Percentiles rank a stretch among this genome's conserved stretches.
Evolutionary conservation across 73 alveolate species (phyloP).

Genomic region (Paraurostyla sp.): DNA sequence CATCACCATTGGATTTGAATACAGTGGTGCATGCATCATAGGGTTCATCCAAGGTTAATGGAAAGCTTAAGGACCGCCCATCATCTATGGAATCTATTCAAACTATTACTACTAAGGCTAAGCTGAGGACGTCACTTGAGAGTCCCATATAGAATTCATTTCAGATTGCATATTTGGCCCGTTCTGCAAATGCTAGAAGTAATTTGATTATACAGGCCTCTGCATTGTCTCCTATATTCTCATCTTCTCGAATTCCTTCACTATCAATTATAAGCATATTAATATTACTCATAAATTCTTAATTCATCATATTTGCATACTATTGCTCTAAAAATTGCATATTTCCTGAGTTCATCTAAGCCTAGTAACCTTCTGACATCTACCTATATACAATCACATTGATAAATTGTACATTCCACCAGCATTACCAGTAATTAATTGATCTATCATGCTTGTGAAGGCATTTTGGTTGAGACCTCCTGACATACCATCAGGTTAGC

Average conservation of each 20-base stretch:
- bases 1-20: conserved; percentile 40
- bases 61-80: neutral
- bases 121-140: neutral
- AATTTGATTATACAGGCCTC: conserved; percentile 13
- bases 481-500: conserved; percentile 54
- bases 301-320: conserved; percentile 27
- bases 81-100: neutral
- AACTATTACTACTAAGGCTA: neutral
- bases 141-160: conserved; percentile 71
- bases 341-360: conserved; percentile 5
- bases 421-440: conserved; percentile 65
- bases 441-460: conserved; percentile 68
- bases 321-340: conserved; percentile 39
- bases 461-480: conserved; percentile 62
- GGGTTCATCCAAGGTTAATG: conserved; percentile 66
- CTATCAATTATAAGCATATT: too few species aligned
- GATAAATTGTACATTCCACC: conserved; percentile 19
- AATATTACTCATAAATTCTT: conserved; percentile 49
- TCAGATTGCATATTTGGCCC: conserved; percentile 12
- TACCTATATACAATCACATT: conserved; percentile 24
- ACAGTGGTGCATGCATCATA: conserved; percentile 46
- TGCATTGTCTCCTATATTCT: conserved; percentile 35
- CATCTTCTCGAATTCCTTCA: conserved; percentile 52
- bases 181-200: conserved; percentile 40
- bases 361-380: conserved; percentile 69